phyloP scores from a whole-genome alignment of 768 basidiomycete species.

The Gloeophyllum trabeum region DNA sequence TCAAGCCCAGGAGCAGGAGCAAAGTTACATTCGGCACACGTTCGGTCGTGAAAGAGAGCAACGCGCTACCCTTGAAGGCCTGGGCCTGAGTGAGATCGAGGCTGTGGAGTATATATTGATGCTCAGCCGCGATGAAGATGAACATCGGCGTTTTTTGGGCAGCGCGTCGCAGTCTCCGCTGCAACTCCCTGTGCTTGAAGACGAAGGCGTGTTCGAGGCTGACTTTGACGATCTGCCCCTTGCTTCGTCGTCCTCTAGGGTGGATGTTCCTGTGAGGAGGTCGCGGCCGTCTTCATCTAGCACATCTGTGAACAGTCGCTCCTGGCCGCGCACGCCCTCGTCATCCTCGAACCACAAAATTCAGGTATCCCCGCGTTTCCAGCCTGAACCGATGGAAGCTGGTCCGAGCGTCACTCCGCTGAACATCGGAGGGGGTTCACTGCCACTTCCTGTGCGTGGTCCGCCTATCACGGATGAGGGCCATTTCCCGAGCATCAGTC shows the following conservation, averaged over 20 bases:
- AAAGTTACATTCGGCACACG: slow-evolving; percentile 19
- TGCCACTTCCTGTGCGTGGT: slow-evolving; percentile 7
- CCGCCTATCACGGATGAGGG: slow-evolving; percentile 7
- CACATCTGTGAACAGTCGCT: slow-evolving; percentile 2
- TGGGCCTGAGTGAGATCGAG: slow-evolving; percentile 66
- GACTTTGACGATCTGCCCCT: slow-evolving; percentile 32
- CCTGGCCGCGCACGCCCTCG: slow-evolving; percentile 11
- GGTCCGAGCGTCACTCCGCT: slow-evolving; percentile 23
- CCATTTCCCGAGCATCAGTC: slow-evolving; percentile 23
- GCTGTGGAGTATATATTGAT: slow-evolving; percentile 75
- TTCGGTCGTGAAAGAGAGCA: slow-evolving; percentile 49
- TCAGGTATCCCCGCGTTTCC: slow-evolving; percentile 38
- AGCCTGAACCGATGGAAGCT: slow-evolving; percentile 46
- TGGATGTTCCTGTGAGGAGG: slow-evolving; percentile 10
- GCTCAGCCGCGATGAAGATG: slow-evolving; percentile 73
- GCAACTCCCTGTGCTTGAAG: slow-evolving; percentile 12
- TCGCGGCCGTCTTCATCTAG: slow-evolving; percentile 10
- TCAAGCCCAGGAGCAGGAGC: slow-evolving; percentile 40
- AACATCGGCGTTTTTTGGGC: slow-evolving; percentile 11
- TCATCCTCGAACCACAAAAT: slow-evolving; percentile 38
- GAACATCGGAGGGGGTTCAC: slow-evolving; percentile 3
- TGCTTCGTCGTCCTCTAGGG: not conserved
- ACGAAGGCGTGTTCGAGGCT: slow-evolving; percentile 47
- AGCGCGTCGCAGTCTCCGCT: slow-evolving; percentile 3
- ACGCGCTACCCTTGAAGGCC: slow-evolving; percentile 35